A percentile compares a stretch with the other conserved stretches of the same genome.
phyloP scores from a whole-genome alignment of 441 rosid genomes.

The Pelargonium australe region DNA sequence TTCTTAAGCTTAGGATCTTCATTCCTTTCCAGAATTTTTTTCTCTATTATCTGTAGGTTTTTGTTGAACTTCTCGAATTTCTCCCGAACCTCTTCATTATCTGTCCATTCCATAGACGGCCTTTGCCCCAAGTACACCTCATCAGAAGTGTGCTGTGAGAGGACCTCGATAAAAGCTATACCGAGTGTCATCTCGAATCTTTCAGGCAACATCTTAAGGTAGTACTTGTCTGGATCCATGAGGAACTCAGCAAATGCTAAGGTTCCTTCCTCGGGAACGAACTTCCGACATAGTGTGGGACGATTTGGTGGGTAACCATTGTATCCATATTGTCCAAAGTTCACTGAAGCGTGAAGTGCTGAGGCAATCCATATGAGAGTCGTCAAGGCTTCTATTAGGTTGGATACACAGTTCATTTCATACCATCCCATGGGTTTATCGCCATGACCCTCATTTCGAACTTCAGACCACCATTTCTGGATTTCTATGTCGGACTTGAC shows the following conservation, averaged over 20 bases:
- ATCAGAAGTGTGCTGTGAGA: constrained; percentile 49
- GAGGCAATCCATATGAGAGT: constrained; percentile 63
- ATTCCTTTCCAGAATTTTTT: constrained; percentile 37
- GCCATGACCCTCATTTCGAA: constrained; percentile 54
- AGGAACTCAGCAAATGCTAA: constrained; percentile 43
- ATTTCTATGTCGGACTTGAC: constrained; percentile 52
- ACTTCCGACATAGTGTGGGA: constrained; percentile 41
- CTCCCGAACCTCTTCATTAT: constrained; percentile 34
- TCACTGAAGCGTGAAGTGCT: constrained; percentile 55
- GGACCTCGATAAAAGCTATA: constrained; percentile 42
- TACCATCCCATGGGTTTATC: constrained; percentile 61
- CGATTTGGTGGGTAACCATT: constrained; percentile 56
- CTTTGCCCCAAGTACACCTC: constrained; percentile 54
- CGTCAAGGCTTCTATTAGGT: constrained; percentile 42
- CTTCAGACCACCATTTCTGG: constrained; percentile 79
- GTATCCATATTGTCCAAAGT: constrained; percentile 57
- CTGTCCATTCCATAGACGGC: constrained; percentile 37
- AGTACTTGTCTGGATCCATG: constrained; percentile 51
- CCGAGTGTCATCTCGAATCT: constrained; percentile 40
- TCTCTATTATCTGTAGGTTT: constrained; percentile 37
- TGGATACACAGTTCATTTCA: constrained; percentile 30
- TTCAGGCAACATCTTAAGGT: constrained; percentile 48
- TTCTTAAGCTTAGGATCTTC: constrained; percentile 37
- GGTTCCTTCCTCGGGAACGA: constrained; percentile 53
- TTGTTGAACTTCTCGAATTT: constrained; percentile 35